A percentile compares a stretch with the other conserved stretches of the same genome.
Evolutionary conservation across 495 filamentous ascomycete genomes (phyloP).

Genomic region (Trichoderma parareesei): DNA sequence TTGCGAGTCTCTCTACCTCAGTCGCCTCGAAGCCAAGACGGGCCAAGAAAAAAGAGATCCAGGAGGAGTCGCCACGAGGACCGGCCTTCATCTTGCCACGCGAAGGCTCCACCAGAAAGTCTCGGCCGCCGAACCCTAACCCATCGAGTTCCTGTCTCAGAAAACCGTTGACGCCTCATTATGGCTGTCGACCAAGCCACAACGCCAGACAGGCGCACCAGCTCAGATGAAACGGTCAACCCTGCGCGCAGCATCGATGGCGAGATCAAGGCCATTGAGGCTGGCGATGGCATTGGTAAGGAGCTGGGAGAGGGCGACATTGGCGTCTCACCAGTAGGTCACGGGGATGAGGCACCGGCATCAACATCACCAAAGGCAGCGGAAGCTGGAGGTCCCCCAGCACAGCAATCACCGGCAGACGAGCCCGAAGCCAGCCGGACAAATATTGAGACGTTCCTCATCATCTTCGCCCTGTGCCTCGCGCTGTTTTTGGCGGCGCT

Average conservation of each 20-base stretch:
- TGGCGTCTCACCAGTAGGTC: neutral
- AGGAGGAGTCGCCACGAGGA: neutral
- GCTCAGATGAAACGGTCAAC: slow-evolving; percentile 9
- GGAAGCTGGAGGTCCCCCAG: neutral
- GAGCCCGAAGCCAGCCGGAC: slow-evolving; percentile 12
- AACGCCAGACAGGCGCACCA: slow-evolving; percentile 1
- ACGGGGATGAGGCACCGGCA: neutral
- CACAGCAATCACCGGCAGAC: neutral
- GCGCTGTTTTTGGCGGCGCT: slow-evolving; percentile 50
- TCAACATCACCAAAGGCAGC: neutral
- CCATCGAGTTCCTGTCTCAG: neutral
- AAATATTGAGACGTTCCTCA: slow-evolving; percentile 10
- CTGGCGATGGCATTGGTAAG: neutral
- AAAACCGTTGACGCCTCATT: neutral
- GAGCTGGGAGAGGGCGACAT: neutral
- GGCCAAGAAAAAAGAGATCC: neutral
- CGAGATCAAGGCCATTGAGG: slow-evolving; percentile 2
- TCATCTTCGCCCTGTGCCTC: slow-evolving; percentile 16
- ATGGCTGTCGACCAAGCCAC: slow-evolving; percentile 2
- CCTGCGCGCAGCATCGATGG: slow-evolving; percentile 1
- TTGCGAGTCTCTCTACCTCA: too few relatives aligned
- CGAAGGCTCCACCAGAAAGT: slow-evolving; percentile 4
- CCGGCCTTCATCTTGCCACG: neutral
- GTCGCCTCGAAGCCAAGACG: neutral
- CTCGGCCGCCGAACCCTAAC: neutral